Evolutionary conservation across 2,329 filamentous ascomycete genomes (phyloP).

Genomic region (Cladosporium sp.): DNA sequence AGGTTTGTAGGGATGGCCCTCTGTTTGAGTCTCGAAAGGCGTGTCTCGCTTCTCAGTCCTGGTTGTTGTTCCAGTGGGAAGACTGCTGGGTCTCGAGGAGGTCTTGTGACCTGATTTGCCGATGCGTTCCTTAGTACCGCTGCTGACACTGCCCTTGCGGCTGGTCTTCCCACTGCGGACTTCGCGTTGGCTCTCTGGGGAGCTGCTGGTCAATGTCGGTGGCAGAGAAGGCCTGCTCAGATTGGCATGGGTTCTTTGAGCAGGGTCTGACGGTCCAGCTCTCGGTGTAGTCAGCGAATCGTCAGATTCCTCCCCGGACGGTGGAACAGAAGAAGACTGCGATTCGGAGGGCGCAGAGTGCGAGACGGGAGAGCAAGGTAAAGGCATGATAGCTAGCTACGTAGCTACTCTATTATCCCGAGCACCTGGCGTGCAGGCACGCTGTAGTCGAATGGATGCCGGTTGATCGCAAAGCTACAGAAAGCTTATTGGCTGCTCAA

Average conservation of each 20-base stretch:
- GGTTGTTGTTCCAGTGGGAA: background rate
- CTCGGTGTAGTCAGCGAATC: constrained; percentile 36
- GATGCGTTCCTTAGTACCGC: constrained; percentile 8
- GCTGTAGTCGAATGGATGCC: background rate
- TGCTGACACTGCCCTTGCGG: constrained; percentile 3
- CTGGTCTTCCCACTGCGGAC: background rate
- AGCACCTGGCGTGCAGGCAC: background rate
- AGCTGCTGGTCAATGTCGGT: background rate
- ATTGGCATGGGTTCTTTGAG: constrained; percentile 29
- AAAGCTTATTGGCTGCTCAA: constrained; percentile 19
- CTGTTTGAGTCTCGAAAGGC: constrained; percentile 11
- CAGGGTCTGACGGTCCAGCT: constrained; percentile 34
- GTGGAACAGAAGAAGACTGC: constrained; percentile 23
- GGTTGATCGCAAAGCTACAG: constrained; percentile 11
- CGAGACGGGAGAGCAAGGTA: constrained; percentile 37
- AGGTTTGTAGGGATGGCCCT: constrained; percentile 24
- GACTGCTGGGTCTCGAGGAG: background rate
- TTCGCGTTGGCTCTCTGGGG: constrained; percentile 7
- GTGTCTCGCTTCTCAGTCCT: constrained; percentile 8
- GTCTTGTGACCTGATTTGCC: background rate
- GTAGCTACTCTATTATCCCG: background rate
- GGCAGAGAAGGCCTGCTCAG: constrained; percentile 31
- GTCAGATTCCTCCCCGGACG: constrained; percentile 32
- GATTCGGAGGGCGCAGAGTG: constrained; percentile 33
- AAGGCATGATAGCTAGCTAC: constrained; percentile 22